Evolutionary conservation across 2,329 filamentous ascomycete genomes (phyloP).

Genomic region (Colletotrichum ledebouriae): DNA sequence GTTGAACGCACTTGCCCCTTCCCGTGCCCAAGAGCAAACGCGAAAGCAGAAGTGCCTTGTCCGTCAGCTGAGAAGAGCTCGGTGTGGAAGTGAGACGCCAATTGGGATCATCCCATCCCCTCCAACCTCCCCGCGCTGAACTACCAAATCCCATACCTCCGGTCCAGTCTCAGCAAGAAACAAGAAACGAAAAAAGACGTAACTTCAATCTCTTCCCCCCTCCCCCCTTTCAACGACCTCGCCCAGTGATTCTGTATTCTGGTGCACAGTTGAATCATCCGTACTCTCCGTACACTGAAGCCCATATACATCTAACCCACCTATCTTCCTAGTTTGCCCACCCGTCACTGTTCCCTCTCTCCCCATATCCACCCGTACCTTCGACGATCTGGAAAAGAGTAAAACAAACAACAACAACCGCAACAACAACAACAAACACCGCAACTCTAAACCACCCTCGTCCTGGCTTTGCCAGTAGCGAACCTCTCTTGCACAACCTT

Average conservation of each 20-base stretch:
- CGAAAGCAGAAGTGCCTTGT: background rate
- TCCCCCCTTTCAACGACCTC: background rate
- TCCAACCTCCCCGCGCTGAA: constrained; percentile 24
- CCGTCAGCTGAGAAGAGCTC: constrained; percentile 20
- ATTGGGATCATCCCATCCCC: constrained; percentile 29
- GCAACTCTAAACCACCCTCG: background rate
- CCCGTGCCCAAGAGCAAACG: too few relatives aligned
- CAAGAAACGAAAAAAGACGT: constrained; percentile 11
- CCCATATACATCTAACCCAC: constrained; percentile 10
- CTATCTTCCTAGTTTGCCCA: constrained; percentile 6
- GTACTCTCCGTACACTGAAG: constrained; percentile 31
- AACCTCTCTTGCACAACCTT: too few relatives aligned
- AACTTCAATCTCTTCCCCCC: constrained; percentile 9
- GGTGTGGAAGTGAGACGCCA: background rate
- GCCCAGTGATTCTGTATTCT: background rate
- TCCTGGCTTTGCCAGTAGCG: background rate
- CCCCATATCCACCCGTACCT: constrained; percentile 15
- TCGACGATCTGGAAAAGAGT: constrained; percentile 7
- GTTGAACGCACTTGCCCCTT: too few relatives aligned
- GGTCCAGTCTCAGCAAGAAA: constrained; percentile 28
- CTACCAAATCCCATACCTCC: constrained; percentile 34
- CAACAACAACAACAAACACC: constrained; percentile 8
- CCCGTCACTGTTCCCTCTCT: constrained; percentile 4
- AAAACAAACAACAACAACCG: constrained; percentile 2
- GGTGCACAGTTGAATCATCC: background rate